Conservation (phyloP, 257 asterid genomes). For the Penstemon newberryi region DNA sequence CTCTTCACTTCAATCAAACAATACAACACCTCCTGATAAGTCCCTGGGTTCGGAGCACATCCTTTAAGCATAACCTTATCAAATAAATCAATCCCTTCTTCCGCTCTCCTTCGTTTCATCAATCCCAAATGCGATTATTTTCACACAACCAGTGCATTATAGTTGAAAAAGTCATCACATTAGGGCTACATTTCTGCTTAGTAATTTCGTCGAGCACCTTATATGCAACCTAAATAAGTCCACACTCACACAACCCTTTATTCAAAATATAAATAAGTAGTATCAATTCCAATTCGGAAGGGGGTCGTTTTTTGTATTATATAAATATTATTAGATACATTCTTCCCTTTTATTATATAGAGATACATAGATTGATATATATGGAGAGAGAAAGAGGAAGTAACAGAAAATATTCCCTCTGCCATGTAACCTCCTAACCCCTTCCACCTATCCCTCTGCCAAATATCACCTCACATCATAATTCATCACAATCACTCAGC, state of each 20-base stretch:
- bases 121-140: conserved; percentile 55
- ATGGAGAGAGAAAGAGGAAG: no score
- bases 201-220: conserved; percentile 84
- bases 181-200: conserved; percentile 65
- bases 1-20: conserved; percentile 62
- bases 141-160: conserved; percentile 71
- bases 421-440: no score
- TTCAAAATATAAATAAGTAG: conserved; percentile 73
- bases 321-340: no score
- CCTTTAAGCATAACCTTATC: conserved; percentile 61
- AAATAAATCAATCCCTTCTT: conserved; percentile 56
- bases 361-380: no score
- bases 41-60: conserved; percentile 73
- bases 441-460: no score
- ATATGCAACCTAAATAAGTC: conserved; percentile 61
- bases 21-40: conserved; percentile 78
- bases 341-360: no score
- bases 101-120: conserved; percentile 53
- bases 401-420: no score
- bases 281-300: conserved; percentile 36
- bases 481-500: no score
- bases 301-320: no score
- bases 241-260: conserved; percentile 69
- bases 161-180: conserved; percentile 66
- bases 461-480: no score